Evolutionary conservation across 768 basidiomycete species (phyloP), one percentile per base, ranked within the genome.

Genomic region (Lyophyllum atratum): DNA sequence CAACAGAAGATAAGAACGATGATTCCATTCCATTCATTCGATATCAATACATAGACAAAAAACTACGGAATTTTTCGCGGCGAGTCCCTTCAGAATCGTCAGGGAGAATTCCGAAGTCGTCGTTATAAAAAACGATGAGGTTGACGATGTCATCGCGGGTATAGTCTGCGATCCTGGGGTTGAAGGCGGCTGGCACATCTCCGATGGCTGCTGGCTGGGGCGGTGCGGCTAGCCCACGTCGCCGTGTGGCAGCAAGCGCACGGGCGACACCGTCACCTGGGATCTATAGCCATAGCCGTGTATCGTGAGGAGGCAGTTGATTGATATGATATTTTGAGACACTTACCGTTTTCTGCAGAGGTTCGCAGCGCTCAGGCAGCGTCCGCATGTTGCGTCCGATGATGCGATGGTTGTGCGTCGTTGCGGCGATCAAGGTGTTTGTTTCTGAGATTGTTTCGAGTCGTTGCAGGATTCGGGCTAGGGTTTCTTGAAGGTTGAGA

Each of bases 41-140:
- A 33, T 33, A 33, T 33, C 31, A 39, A 15, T 39, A 39, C 19
- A 14, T 43, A 8, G 40, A 43, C 37, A 42, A 21, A 43, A 52
- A 52, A 12, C 22, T 24, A 25, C 19, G 39, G 29, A 65, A 59
- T 39, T 65, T 63, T 28, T 55, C 43, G 31, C 53, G 43, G 25
- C 26, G 43, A 43, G 19, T 37, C 19, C 11, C 33, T 17, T 64
- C n/a, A 17, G 39, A 40, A 52, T 65, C 64, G 17, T 46, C 59
- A 12, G 39, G 39, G 15, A 53, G 42, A 33, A 65, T 63, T 10
- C 59, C 59, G 49, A 65, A 63, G 22, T 59, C 49, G 10, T 64
- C 56, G 12, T 65, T 65, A 50, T 61, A 65, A 29, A 64, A 65
- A 14, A 65, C 26, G 8, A 65, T 55, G 15, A 61, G 52, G n/a